A percentile compares a stretch with the other conserved stretches of the same genome.
Conservation (phyloP, 2,329 filamentous ascomycete species). For the Exserohilum rostratum region DNA sequence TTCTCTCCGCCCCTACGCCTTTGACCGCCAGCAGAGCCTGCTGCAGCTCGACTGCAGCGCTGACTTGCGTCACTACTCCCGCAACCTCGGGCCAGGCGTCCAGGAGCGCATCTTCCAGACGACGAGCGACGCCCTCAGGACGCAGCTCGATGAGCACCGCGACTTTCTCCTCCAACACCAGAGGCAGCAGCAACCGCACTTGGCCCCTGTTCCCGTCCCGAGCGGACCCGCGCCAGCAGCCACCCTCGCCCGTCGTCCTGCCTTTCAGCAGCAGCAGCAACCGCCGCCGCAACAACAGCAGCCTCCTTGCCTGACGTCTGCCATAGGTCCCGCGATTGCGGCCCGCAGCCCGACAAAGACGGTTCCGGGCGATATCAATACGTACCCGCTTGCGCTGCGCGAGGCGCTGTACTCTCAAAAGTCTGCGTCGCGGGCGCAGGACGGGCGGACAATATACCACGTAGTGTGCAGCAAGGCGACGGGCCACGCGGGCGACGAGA, state of each 20-base stretch:
- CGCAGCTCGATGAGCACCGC: slow-evolving; percentile 29
- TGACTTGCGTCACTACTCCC: slow-evolving; percentile 27
- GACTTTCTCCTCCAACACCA: slow-evolving; percentile 23
- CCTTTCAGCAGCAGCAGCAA: too few species aligned
- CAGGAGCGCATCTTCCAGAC: slow-evolving; percentile 27
- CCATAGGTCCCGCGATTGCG: slow-evolving; percentile 8
- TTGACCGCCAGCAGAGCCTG: slow-evolving; percentile 24
- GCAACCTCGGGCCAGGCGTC: slow-evolving; percentile 30
- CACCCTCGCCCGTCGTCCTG: not conserved
- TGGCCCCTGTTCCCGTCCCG: slow-evolving; percentile 14
- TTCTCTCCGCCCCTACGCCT: slow-evolving; percentile 7
- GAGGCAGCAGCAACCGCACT: slow-evolving; percentile 14
- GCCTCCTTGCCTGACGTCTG: slow-evolving; percentile 13
- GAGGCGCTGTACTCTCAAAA: slow-evolving; percentile 16
- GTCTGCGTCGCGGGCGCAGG: not conserved
- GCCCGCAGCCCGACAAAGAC: slow-evolving; percentile 3
- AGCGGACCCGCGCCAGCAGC: slow-evolving; percentile 2
- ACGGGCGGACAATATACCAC: slow-evolving; percentile 5
- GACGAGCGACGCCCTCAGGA: slow-evolving; percentile 26
- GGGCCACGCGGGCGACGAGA: slow-evolving; percentile 2
- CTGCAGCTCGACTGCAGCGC: slow-evolving; percentile 31
- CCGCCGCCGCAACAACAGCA: slow-evolving; percentile 17
- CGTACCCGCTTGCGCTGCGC: slow-evolving; percentile 18
- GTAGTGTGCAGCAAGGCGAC: slow-evolving; percentile 1
- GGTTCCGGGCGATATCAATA: slow-evolving; percentile 11